phyloP scores from a whole-genome alignment of 1,284 basidiomycete genomes.

The Cryptococcus wingfieldii region DNA sequence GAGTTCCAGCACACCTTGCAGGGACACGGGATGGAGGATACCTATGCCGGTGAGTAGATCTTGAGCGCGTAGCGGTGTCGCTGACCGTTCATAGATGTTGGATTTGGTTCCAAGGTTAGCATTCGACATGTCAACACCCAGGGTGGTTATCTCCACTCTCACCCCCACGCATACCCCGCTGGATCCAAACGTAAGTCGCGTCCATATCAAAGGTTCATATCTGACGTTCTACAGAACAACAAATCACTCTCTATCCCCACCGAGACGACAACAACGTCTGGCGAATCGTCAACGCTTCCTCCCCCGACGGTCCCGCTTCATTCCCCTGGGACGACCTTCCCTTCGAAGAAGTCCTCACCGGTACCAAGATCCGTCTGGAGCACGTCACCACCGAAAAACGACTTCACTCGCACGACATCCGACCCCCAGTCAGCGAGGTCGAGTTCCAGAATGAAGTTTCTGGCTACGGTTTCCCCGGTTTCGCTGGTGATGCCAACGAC shows the following conservation, averaged over 20 bases:
- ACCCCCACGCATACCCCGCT: constrained; percentile 78
- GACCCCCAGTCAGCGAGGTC: constrained; percentile 94
- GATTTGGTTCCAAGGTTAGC: constrained; percentile 74
- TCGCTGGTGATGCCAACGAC: constrained; percentile 74
- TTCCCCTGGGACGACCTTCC: constrained; percentile 59
- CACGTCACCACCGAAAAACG: constrained; percentile 79
- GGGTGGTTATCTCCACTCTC: constrained; percentile 96
- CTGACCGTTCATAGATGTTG: constrained; percentile 60
- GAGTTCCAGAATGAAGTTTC: constrained; percentile 99
- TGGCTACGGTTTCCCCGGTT: constrained; percentile 78
- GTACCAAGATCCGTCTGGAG: constrained; percentile 73
- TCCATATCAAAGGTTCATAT: not conserved
- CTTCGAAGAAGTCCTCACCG: constrained; percentile 63
- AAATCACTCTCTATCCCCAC: constrained; percentile 96
- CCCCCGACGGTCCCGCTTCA: constrained; percentile 51
- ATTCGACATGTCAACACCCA: constrained; percentile 93
- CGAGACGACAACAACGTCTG: constrained; percentile 88
- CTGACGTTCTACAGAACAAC: constrained; percentile 66
- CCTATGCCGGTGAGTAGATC: constrained; percentile 65
- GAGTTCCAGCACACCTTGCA: constrained; percentile 95
- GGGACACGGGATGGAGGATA: constrained; percentile 89
- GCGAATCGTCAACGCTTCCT: constrained; percentile 69
- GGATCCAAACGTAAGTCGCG: constrained; percentile 68
- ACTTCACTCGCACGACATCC: constrained; percentile 89
- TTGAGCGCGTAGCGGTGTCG: not conserved